A percentile compares a stretch with the other conserved stretches of the same genome.
Evolutionary conservation across 2,329 filamentous ascomycete genomes (phyloP).

Genomic region (Dactylellina sp.): DNA sequence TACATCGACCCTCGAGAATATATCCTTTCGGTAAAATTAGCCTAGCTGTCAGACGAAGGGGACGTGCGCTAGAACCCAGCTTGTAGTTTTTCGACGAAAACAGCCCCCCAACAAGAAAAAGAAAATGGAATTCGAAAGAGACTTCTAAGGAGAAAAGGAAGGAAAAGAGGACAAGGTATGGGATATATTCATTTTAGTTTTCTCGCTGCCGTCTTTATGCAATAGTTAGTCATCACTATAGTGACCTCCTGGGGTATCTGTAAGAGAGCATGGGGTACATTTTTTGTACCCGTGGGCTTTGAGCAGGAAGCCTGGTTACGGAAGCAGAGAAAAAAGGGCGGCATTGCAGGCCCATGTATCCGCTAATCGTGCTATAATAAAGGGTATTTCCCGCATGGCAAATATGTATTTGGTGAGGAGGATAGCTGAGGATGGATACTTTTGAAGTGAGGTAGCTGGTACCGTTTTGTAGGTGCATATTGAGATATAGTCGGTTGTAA

Average conservation of each 20-base stretch:
- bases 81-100: not conserved
- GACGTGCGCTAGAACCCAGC: conserved; percentile 8
- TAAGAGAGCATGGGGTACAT: conserved; percentile 10
- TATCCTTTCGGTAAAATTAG: conserved; percentile 21
- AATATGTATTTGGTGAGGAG: conserved; percentile 3
- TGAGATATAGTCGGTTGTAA: conserved; percentile 28
- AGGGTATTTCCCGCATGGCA: conserved; percentile 3
- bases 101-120: not conserved
- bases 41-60: conserved; percentile 28
- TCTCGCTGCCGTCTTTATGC: conserved; percentile 19
- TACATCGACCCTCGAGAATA: not conserved
- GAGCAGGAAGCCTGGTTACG: not conserved
- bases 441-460: not conserved
- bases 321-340: not conserved
- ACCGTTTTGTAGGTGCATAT: not conserved
- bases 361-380: not conserved
- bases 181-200: not conserved
- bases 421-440: not conserved
- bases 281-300: conserved; percentile 3
- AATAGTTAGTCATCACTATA: conserved; percentile 18
- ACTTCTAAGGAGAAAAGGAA: not conserved
- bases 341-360: not conserved
- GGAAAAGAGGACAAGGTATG: not conserved
- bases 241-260: not conserved
- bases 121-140: not conserved